Conservation (phyloP, 2,329 filamentous ascomycete species). For the Colletotrichum incanum region DNA sequence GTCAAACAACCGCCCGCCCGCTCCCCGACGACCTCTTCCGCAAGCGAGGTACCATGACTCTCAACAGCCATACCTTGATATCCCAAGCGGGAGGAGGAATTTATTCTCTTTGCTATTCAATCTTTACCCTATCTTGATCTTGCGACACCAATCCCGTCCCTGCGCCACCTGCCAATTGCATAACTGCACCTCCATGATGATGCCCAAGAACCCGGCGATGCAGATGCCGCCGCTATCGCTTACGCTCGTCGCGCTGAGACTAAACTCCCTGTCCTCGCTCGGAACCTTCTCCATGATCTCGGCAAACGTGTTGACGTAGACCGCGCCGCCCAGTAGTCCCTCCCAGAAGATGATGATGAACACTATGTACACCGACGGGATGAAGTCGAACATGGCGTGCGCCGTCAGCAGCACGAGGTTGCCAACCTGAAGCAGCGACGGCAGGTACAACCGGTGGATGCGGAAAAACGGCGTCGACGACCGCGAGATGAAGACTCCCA, state of each 20-base stretch:
- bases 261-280: constrained; percentile 88
- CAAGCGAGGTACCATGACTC: constrained; percentile 1
- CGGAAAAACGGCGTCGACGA: constrained; percentile 91
- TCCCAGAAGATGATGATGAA: constrained; percentile 95
- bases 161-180: constrained; percentile 89
- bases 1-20: no score
- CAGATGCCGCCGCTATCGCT: constrained; percentile 94
- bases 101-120: not conserved
- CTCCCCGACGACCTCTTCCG: not conserved
- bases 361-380: constrained; percentile 89
- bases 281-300: constrained; percentile 91
- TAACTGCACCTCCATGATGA: constrained; percentile 84
- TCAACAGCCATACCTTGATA: not conserved
- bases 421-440: constrained; percentile 84
- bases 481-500: constrained; percentile 94
- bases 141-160: constrained; percentile 82
- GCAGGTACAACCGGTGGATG: constrained; percentile 85
- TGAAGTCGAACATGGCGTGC: constrained; percentile 85
- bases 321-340: constrained; percentile 88
- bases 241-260: constrained; percentile 89
- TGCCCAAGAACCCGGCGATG: constrained; percentile 86
- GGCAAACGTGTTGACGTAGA: constrained; percentile 97
- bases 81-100: not conserved
- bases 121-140: constrained; percentile 61
- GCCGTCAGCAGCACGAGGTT: constrained; percentile 83